These are phyloP conservation scores for Verticillium isaacii DNA, from an alignment of 2,329 filamentous ascomycete genomes.

Conservation along the genomic window DNA sequence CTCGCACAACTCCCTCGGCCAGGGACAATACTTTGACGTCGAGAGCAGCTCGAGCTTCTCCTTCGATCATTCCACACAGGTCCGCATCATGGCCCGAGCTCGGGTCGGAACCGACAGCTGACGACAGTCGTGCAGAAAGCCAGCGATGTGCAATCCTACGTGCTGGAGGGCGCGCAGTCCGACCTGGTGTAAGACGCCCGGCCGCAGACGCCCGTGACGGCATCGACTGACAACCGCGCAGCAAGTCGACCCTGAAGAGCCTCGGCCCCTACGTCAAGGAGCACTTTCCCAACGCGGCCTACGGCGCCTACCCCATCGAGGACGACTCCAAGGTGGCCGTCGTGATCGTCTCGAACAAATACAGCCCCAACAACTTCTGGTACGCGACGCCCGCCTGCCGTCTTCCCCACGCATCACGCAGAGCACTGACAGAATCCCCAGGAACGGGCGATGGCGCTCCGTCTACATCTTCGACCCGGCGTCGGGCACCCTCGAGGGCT, in stretches of 20 bases:
- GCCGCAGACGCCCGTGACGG: not conserved
- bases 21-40: constrained; percentile 83
- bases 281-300: constrained; percentile 79
- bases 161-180: constrained; percentile 68
- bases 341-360: constrained; percentile 89
- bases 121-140: constrained; percentile 59
- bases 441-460: constrained; percentile 95
- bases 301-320: constrained; percentile 77
- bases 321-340: constrained; percentile 73
- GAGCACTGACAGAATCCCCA: constrained; percentile 24
- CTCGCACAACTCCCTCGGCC: constrained; percentile 75
- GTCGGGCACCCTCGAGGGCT: constrained; percentile 66
- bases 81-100: constrained; percentile 24
- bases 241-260: constrained; percentile 78
- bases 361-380: constrained; percentile 98
- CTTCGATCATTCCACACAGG: constrained; percentile 80
- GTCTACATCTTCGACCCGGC: constrained; percentile 74
- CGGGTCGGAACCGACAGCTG: constrained; percentile 3
- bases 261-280: constrained; percentile 74
- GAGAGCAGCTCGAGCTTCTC: constrained; percentile 83
- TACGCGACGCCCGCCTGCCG: constrained; percentile 29
- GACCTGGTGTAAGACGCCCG: constrained; percentile 68
- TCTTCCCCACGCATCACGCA: not conserved
- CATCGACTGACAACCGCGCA: constrained; percentile 29
- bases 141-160: constrained; percentile 73